Evolutionary conservation across 768 basidiomycete species (phyloP).

Genomic region (Rhodotorula taiwanensis): DNA sequence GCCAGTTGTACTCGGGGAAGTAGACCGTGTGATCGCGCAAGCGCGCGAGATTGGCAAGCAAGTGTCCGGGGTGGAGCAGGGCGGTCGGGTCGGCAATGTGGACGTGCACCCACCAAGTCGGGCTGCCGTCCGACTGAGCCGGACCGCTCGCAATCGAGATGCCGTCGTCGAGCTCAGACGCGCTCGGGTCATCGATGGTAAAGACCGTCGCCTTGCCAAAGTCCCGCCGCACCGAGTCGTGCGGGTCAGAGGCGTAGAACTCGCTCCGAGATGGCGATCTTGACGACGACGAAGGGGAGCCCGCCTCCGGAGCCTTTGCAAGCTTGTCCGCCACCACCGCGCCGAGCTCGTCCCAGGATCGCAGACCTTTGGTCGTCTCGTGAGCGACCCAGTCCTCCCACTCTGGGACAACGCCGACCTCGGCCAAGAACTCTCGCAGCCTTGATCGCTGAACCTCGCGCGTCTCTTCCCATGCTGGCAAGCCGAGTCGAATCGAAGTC

Average conservation of each 20-base stretch:
- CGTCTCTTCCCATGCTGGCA: conserved; percentile 39
- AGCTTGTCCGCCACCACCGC: conserved; percentile 1
- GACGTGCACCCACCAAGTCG: conserved; percentile 69
- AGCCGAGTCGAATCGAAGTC: conserved; percentile 22
- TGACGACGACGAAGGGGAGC: too few relatives aligned
- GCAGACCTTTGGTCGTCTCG: conserved; percentile 44
- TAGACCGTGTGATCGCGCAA: conserved; percentile 56
- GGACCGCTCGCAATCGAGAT: conserved; percentile 69
- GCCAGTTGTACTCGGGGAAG: conserved; percentile 56
- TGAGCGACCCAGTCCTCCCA: conserved; percentile 66
- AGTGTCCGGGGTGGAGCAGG: conserved; percentile 63
- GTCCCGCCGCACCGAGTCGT: conserved; percentile 71
- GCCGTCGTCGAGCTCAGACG: conserved; percentile 89
- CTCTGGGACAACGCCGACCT: conserved; percentile 66
- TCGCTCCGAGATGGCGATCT: background rate
- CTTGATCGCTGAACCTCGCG: conserved; percentile 5
- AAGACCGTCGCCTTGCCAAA: conserved; percentile 74
- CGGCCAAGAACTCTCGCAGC: conserved; percentile 51
- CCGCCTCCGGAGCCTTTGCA: background rate
- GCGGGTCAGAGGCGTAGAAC: conserved; percentile 51
- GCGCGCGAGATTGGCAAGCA: conserved; percentile 57
- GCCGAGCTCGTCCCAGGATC: conserved; percentile 12
- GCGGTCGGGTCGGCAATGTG: conserved; percentile 91
- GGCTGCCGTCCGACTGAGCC: conserved; percentile 49
- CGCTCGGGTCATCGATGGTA: conserved; percentile 71